Percentiles rank a stretch among this genome's conserved stretches.
Evolutionary conservation across 306 rosid species (phyloP).

Genomic region (Castanea crenata): DNA sequence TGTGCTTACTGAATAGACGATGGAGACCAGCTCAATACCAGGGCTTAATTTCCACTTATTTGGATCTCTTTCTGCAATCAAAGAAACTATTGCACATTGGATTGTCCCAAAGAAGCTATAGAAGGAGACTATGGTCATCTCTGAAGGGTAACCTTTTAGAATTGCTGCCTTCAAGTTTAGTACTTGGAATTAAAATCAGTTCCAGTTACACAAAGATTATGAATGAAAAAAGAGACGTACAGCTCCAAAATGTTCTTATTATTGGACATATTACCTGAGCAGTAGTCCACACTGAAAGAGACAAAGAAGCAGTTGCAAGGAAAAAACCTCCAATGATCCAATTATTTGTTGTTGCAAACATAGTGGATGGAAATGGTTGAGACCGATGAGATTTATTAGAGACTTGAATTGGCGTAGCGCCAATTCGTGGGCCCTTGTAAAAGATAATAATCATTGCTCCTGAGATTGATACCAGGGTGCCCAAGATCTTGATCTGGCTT

Average conservation of each 20-base stretch:
- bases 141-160: constrained; percentile 56
- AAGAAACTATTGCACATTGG: constrained; percentile 48
- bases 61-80: constrained; percentile 41
- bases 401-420: background rate
- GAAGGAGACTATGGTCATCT: constrained; percentile 56
- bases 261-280: constrained; percentile 39
- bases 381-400: background rate
- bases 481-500: constrained; percentile 38
- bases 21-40: constrained; percentile 46
- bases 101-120: constrained; percentile 65
- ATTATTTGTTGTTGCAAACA: constrained; percentile 26
- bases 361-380: background rate
- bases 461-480: constrained; percentile 39
- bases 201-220: background rate
- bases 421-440: constrained; percentile 53
- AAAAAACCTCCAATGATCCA: constrained; percentile 63
- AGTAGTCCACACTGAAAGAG: constrained; percentile 45
- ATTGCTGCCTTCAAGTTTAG: constrained; percentile 47
- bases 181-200: constrained; percentile 21
- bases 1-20: constrained; percentile 59
- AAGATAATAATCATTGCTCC: constrained; percentile 47
- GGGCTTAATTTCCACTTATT: constrained; percentile 49
- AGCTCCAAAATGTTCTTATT: background rate
- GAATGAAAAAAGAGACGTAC: background rate
- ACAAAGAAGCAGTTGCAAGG: constrained; percentile 40